phyloP scores from a whole-genome alignment of 2,329 filamentous ascomycete species.

The Colletotrichum truncatum region DNA sequence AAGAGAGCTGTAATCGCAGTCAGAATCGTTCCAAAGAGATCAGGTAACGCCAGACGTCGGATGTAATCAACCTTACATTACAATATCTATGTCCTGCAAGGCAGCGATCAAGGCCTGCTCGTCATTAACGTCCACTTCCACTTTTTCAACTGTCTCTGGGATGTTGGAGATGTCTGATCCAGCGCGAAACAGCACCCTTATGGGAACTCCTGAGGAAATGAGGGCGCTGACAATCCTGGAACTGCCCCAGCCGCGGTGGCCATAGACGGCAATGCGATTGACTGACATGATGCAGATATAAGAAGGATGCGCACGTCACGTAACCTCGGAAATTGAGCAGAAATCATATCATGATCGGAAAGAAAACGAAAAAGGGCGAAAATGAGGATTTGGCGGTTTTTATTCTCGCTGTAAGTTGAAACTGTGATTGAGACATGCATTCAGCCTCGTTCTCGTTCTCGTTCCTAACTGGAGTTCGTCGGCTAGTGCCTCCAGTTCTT shows the following conservation, averaged over 20 bases:
- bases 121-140: conserved; percentile 17
- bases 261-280: conserved; percentile 41
- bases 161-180: conserved; percentile 37
- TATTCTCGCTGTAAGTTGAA: no score
- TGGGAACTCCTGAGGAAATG: conserved; percentile 34
- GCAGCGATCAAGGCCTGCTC: background rate
- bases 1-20: conserved; percentile 25
- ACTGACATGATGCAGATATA: conserved; percentile 28
- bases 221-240: conserved; percentile 36
- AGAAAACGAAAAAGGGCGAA: no score
- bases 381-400: no score
- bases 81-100: conserved; percentile 16
- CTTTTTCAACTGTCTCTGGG: background rate
- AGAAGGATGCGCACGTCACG: no score
- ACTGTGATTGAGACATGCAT: no score
- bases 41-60: background rate
- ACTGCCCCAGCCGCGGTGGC: conserved; percentile 39
- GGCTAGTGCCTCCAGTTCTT: no score
- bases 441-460: no score
- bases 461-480: no score
- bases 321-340: no score
- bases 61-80: background rate
- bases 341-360: no score
- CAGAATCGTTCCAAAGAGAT: background rate
- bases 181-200: conserved; percentile 37